A percentile compares a stretch with the other conserved stretches of the same genome.
Evolutionary conservation across 139 green algal genomes (phyloP).

Genomic region (Chlamydomonas eustigma): DNA sequence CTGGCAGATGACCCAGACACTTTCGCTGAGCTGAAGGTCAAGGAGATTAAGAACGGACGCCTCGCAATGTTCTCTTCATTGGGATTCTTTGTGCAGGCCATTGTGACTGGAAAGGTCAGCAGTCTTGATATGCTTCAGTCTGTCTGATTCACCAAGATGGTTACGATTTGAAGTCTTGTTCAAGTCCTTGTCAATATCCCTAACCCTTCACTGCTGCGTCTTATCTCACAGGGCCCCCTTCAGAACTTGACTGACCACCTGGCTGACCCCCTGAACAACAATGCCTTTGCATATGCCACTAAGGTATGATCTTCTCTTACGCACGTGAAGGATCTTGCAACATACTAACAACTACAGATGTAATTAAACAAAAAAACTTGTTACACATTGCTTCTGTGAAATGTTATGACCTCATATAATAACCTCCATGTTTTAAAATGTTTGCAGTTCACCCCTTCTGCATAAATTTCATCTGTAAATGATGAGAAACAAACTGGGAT

Average conservation of each 20-base stretch:
- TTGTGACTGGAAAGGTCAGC: constrained; percentile 41
- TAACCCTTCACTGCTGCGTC: no score
- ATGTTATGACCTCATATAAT: no score
- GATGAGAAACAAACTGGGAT: no score
- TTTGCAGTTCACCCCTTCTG: neutral
- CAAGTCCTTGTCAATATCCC: neutral
- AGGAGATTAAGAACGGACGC: constrained; percentile 42
- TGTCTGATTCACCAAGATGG: no score
- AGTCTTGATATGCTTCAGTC: no score
- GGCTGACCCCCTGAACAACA: constrained; percentile 62
- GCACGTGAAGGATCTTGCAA: no score
- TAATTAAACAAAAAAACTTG: no score
- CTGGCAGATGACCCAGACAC: constrained; percentile 94
- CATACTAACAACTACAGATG: no score
- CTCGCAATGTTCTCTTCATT: constrained; percentile 29
- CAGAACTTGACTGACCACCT: constrained; percentile 74
- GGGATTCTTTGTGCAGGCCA: constrained; percentile 80
- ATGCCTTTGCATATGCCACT: constrained; percentile 59
- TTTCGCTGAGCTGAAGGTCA: constrained; percentile 79
- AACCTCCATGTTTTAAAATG: no score
- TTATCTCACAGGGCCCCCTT: constrained; percentile 35
- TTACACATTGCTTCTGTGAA: no score
- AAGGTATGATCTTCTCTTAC: constrained; percentile 64
- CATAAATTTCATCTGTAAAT: no score
- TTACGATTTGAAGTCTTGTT: neutral